Percentiles rank a stretch among this genome's conserved stretches.
These are phyloP conservation scores for Peronospora destructor DNA, from an alignment of 352 stramenopile species.

Conservation along the genomic window DNA sequence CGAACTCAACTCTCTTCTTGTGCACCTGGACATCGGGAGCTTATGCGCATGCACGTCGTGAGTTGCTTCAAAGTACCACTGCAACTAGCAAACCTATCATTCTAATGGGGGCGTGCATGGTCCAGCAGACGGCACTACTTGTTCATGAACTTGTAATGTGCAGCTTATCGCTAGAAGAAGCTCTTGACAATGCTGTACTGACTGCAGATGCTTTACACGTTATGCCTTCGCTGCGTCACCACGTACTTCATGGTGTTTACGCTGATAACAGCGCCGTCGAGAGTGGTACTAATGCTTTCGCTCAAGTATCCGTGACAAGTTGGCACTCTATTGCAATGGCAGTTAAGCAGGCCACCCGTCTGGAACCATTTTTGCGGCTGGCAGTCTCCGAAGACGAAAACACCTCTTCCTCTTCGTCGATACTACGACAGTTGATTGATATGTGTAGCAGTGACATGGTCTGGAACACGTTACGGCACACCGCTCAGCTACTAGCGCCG, in stretches of 20 bases:
- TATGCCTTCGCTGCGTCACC: slow-evolving; percentile 16
- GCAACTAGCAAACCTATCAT: slow-evolving; percentile 14
- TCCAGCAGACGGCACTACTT: slow-evolving; percentile 28
- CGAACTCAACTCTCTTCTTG: slow-evolving; percentile 16
- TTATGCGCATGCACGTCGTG: slow-evolving; percentile 8
- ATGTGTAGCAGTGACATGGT: slow-evolving; percentile 15
- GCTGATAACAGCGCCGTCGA: not conserved
- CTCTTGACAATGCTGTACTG: slow-evolving; percentile 21
- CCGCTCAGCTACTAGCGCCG: slow-evolving; percentile 20
- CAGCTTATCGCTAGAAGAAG: slow-evolving; percentile 22
- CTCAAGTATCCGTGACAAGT: slow-evolving; percentile 11
- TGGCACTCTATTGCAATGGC: slow-evolving; percentile 28
- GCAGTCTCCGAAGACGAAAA: slow-evolving; percentile 18
- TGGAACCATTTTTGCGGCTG: slow-evolving; percentile 15
- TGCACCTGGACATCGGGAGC: slow-evolving; percentile 16
- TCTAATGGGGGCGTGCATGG: slow-evolving; percentile 30
- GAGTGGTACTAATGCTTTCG: slow-evolving; percentile 5
- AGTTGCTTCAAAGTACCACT: slow-evolving; percentile 9
- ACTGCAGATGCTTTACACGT: slow-evolving; percentile 16
- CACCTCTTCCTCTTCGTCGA: slow-evolving; percentile 2
- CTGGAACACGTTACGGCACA: slow-evolving; percentile 22
- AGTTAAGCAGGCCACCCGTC: slow-evolving; percentile 16
- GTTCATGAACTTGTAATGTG: slow-evolving; percentile 19
- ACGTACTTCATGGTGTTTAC: slow-evolving; percentile 10
- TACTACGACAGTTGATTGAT: slow-evolving; percentile 13